A percentile compares a stretch with the other conserved stretches of the same genome.
These are phyloP conservation scores for Phialophora tarda DNA, from an alignment of 2,329 filamentous ascomycete species.

Conservation along the genomic window DNA sequence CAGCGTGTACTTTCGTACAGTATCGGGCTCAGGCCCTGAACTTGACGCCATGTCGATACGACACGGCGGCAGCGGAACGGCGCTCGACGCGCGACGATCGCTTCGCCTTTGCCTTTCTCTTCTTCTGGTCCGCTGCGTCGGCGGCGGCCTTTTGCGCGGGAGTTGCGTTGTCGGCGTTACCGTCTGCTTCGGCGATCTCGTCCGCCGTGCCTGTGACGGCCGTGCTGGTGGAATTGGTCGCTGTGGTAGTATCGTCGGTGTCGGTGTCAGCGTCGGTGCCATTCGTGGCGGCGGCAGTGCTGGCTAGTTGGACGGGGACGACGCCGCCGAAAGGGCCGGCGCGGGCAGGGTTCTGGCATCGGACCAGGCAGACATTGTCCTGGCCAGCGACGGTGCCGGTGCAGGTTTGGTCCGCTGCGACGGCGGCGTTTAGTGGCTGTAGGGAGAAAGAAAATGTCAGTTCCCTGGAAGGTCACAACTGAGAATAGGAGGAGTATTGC, in stretches of 20 bases:
- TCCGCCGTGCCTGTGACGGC: not conserved
- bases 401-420: slow-evolving; percentile 62
- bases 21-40: not conserved
- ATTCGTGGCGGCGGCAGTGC: not conserved
- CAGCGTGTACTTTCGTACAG: not conserved
- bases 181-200: not conserved
- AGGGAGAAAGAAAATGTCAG: slow-evolving; percentile 14
- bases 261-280: not conserved
- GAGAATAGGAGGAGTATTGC: not conserved
- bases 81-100: slow-evolving; percentile 15
- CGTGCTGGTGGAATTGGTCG: not conserved
- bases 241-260: not conserved
- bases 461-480: not conserved
- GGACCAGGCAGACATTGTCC: slow-evolving; percentile 66
- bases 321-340: slow-evolving; percentile 69
- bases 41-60: slow-evolving; percentile 10
- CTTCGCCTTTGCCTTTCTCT: not conserved
- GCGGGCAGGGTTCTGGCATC: slow-evolving; percentile 65
- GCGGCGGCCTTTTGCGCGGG: slow-evolving; percentile 13
- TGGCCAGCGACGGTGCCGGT: slow-evolving; percentile 66
- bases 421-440: slow-evolving; percentile 62
- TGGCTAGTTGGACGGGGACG: slow-evolving; percentile 60
- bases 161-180: not conserved
- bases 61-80: slow-evolving; percentile 13
- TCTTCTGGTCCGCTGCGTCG: slow-evolving; percentile 9